A percentile compares a stretch with the other conserved stretches of the same genome.
Conservation (phyloP, 2,329 filamentous ascomycete species). For the Penicillium nordicum region DNA sequence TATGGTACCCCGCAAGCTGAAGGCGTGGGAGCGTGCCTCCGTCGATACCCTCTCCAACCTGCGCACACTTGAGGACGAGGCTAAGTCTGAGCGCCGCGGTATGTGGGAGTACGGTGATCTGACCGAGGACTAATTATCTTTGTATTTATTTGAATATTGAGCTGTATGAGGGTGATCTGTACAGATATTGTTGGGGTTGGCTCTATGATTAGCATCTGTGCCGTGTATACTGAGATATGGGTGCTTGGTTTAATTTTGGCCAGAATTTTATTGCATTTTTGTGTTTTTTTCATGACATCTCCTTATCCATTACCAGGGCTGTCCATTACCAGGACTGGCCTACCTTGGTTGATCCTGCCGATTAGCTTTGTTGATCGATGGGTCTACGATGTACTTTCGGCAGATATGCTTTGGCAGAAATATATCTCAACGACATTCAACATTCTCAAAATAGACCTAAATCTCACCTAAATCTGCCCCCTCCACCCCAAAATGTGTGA, state of each 20-base stretch:
- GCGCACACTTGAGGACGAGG: conserved; percentile 69
- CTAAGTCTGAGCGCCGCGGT: conserved; percentile 74
- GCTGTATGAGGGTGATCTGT: conserved; percentile 15
- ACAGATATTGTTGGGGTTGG: conserved; percentile 15
- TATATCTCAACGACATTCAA: background rate
- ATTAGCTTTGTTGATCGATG: conserved; percentile 2
- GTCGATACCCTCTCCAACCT: conserved; percentile 68
- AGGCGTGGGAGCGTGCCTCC: conserved; percentile 81
- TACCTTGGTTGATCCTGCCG: conserved; percentile 1
- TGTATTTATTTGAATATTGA: conserved; percentile 8
- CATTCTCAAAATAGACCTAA: background rate
- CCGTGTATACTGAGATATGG: background rate
- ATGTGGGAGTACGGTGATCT: conserved; percentile 99
- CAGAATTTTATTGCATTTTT: conserved; percentile 3
- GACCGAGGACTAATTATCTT: conserved; percentile 68
- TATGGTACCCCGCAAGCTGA: conserved; percentile 89
- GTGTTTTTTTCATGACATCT: background rate
- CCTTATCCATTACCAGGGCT: too few relatives aligned
- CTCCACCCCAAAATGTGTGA: too few relatives aligned
- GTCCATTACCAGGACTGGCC: background rate
- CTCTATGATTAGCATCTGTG: conserved; percentile 6
- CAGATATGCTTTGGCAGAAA: background rate
- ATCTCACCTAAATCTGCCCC: background rate
- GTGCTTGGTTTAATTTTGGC: background rate
- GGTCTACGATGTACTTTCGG: background rate